These are phyloP conservation scores for Pythium biforme DNA, from an alignment of 352 stramenopile species.

Conservation along the genomic window DNA sequence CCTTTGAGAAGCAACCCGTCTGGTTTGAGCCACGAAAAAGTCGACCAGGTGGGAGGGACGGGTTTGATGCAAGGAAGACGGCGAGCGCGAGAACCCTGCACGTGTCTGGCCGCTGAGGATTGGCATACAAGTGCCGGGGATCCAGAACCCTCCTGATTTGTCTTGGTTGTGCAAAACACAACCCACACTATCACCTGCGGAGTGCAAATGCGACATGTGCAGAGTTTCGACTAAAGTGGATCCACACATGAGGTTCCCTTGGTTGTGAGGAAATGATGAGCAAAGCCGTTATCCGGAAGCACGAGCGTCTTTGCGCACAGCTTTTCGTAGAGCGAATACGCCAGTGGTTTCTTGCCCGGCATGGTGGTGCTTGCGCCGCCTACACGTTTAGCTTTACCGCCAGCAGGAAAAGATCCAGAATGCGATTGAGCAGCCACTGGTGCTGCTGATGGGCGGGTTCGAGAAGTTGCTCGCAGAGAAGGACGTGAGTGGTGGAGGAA, in stretches of 20 bases:
- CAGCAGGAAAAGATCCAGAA: too few species aligned
- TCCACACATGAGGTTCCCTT: slow-evolving; percentile 36
- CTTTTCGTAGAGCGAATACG: slow-evolving; percentile 1
- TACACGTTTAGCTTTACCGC: too few species aligned
- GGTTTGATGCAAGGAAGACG: not conserved
- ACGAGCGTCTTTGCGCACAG: not conserved
- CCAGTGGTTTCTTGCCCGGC: too few species aligned
- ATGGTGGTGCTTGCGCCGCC: too few species aligned
- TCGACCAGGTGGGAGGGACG: not conserved
- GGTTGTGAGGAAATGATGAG: slow-evolving; percentile 27
- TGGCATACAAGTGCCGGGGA: slow-evolving; percentile 25
- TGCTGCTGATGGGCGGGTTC: too few species aligned
- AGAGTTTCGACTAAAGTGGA: slow-evolving; percentile 27
- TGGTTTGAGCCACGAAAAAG: not conserved
- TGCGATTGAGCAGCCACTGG: too few species aligned
- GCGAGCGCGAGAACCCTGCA: slow-evolving; percentile 12
- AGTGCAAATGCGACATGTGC: slow-evolving; percentile 11
- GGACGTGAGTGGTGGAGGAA: too few species aligned
- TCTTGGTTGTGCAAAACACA: slow-evolving; percentile 28
- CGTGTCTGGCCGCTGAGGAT: not conserved
- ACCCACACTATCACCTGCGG: slow-evolving; percentile 18
- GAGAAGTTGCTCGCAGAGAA: too few species aligned
- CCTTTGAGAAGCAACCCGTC: not conserved
- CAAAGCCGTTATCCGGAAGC: slow-evolving; percentile 14
- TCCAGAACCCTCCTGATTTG: slow-evolving; percentile 20